A percentile compares a stretch with the other conserved stretches of the same genome.
phyloP scores from a whole-genome alignment of 306 rosid species.

The Sesbania bispinosa region DNA sequence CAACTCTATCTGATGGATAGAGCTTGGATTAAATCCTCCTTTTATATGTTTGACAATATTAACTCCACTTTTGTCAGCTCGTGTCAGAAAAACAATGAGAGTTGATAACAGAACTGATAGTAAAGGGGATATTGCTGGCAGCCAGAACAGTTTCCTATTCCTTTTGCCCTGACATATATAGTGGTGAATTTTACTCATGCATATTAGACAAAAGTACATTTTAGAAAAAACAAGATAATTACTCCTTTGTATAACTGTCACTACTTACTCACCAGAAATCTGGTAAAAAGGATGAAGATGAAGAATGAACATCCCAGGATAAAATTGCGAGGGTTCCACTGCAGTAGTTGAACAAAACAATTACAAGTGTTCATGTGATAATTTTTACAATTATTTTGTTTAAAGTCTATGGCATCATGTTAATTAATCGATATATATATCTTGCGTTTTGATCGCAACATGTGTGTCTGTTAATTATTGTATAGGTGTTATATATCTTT shows the following conservation, averaged over 20 bases:
- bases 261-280: slow-evolving; percentile 55
- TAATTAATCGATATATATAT: too few relatives aligned
- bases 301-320: slow-evolving; percentile 58
- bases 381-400: too few relatives aligned
- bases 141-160: slow-evolving; percentile 56
- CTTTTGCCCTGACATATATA: slow-evolving; percentile 56
- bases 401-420: too few relatives aligned
- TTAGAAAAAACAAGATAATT: neutral
- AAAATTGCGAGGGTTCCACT: slow-evolving; percentile 54
- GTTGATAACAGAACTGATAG: too few relatives aligned
- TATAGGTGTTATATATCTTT: too few relatives aligned
- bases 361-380: neutral
- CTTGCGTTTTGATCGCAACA: too few relatives aligned
- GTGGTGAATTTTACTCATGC: neutral
- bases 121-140: slow-evolving; percentile 64
- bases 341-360: slow-evolving; percentile 23
- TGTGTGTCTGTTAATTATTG: too few relatives aligned
- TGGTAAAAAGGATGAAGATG: slow-evolving; percentile 44
- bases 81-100: slow-evolving; percentile 45
- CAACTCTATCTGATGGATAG: too few relatives aligned
- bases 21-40: too few relatives aligned
- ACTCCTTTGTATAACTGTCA: neutral
- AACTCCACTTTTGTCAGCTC: too few relatives aligned
- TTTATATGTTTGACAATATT: too few relatives aligned
- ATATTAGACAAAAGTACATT: neutral